Base-by-base conservation (phyloP, 2,329 filamentous ascomycete species). In the Hypoxylon rubiginosum region DNA sequence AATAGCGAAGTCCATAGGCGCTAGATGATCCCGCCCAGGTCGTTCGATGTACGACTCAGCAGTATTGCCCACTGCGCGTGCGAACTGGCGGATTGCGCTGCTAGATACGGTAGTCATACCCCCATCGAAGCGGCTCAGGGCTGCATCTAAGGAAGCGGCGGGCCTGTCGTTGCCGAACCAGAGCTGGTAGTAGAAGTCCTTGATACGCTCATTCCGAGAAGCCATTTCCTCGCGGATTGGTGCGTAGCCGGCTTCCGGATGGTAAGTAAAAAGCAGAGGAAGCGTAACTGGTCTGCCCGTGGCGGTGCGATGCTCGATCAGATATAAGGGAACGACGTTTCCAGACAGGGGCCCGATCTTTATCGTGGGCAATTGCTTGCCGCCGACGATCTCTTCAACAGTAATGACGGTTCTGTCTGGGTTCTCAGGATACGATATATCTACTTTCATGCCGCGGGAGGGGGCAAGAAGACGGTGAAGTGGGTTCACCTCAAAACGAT, bases 171-270 rank as follows among this genome's bases (percentile, higher is more conserved):
- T 43, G 11, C 93, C 95, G 72, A 98, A 97, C 95, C 95, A 98
- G 71, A 96, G 90, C 73, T 91, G 90, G 88, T 97, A 97, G 85
- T 98, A 98, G 79, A 98, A 98, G 80, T 97, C 92, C 85, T 97
- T 98, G 85, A 98, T 97, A 71, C 93, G 92, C 77, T 97, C 94
- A 77, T 98, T 97, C 75, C 95, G 93, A 58, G 88, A 90, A 36
- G 92, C 86, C 93, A 97, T 97, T 68, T 97, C 91, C 80, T 98
- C 95, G 64, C 90, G 91, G 71, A 98, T 97, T 17, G 95, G 95
- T 15, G 95, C 94, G 77, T 97, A 98, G 30, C 95, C 95, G 62
- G 92, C 91, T 80, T 97, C 94, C 0, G 95, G 94, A 76, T 94
- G 92, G 81, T 98, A 98, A 7, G 87, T 93, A 83, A 97, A 97